Conservation (phyloP, 2,329 filamentous ascomycete species). For the Claviceps capensis region DNA sequence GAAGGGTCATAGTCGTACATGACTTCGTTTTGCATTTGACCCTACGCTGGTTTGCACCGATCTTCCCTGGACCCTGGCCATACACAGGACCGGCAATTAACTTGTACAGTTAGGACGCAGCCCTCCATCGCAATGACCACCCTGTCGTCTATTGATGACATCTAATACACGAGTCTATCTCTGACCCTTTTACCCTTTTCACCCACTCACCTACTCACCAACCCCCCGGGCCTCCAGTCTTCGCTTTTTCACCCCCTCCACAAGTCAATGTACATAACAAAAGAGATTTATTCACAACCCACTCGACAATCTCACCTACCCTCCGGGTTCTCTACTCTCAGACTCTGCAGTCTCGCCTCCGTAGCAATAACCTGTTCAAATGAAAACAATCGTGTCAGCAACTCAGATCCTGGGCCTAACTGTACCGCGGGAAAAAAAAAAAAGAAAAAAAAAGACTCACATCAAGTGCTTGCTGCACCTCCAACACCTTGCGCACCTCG, state of each 20-base stretch:
- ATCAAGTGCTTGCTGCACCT: constrained; percentile 92
- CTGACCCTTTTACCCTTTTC: neutral
- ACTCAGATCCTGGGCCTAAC: too few relatives aligned
- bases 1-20: too few relatives aligned
- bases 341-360: constrained; percentile 76
- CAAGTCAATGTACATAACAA: constrained; percentile 23
- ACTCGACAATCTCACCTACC: neutral
- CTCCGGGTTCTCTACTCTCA: constrained; percentile 50
- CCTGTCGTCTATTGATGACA: neutral
- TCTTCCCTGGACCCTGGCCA: too few relatives aligned
- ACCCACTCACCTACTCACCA: neutral
- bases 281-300: constrained; percentile 26
- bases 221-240: neutral
- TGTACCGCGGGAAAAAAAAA: too few relatives aligned
- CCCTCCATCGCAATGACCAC: neutral
- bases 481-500: constrained; percentile 82
- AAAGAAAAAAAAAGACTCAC: constrained; percentile 38
- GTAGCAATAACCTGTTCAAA: constrained; percentile 67
- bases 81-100: too few relatives aligned
- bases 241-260: constrained; percentile 12
- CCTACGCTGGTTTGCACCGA: too few relatives aligned
- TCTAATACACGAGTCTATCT: neutral
- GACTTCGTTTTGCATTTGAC: too few relatives aligned
- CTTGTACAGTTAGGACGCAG: too few relatives aligned
- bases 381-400: constrained; percentile 7